Evolutionary conservation across 2,329 filamentous ascomycete genomes (phyloP).

Genomic region (Orbilia brochopaga): DNA sequence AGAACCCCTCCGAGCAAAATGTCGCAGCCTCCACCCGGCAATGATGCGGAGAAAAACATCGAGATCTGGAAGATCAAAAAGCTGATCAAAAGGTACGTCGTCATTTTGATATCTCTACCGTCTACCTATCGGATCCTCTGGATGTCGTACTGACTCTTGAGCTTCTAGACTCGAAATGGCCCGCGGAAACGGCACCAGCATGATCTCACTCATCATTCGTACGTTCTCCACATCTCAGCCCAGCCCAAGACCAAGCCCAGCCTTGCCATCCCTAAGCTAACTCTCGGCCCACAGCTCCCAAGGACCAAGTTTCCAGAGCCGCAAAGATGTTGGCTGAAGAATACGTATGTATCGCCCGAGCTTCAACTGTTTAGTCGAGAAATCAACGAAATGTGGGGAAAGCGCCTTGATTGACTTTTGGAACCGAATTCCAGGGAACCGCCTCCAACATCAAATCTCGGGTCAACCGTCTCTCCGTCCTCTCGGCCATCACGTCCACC

Average conservation of each 20-base stretch:
- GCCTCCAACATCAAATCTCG: slow-evolving; percentile 99
- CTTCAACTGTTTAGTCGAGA: slow-evolving; percentile 4
- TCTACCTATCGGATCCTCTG: neutral
- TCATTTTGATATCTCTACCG: neutral
- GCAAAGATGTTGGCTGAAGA: slow-evolving; percentile 99
- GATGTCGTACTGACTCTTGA: slow-evolving; percentile 8
- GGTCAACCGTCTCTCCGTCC: slow-evolving; percentile 96
- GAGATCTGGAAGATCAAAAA: slow-evolving; percentile 86
- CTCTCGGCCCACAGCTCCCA: slow-evolving; percentile 70
- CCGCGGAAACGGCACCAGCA: slow-evolving; percentile 96
- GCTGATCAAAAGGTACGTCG: slow-evolving; percentile 79
- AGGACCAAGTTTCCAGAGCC: slow-evolving; percentile 94
- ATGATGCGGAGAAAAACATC: slow-evolving; percentile 97
- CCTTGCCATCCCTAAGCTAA: slow-evolving; percentile 53
- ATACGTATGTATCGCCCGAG: slow-evolving; percentile 70
- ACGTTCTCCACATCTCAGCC: slow-evolving; percentile 61
- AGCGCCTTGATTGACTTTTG: slow-evolving; percentile 54
- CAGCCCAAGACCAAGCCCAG: slow-evolving; percentile 27
- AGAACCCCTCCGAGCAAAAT: slow-evolving; percentile 65
- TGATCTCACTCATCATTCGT: slow-evolving; percentile 99
- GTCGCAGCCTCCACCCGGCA: slow-evolving; percentile 75
- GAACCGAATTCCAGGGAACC: slow-evolving; percentile 70
- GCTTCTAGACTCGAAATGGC: slow-evolving; percentile 75
- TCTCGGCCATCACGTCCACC: slow-evolving; percentile 97
- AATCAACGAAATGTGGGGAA: slow-evolving; percentile 34